These are phyloP conservation scores for Coemansia javaensis DNA, from an alignment of 192 early-diverging fungal genomes.

Conservation along the genomic window DNA sequence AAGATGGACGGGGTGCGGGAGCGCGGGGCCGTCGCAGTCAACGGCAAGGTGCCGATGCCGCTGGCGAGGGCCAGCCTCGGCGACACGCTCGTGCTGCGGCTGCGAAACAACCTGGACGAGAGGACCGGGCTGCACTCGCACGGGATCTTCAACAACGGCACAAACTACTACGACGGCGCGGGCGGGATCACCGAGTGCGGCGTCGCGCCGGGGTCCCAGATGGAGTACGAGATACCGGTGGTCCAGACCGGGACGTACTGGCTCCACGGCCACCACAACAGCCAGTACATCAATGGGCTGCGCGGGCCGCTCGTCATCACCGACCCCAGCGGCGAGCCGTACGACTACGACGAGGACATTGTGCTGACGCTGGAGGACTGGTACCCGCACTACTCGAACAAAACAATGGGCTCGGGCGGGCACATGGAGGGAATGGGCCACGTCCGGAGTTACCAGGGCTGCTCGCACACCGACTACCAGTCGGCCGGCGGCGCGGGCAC, in stretches of 20 bases:
- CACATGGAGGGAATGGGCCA: too few relatives aligned
- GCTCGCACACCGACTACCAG: not conserved
- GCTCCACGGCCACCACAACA: slow-evolving; percentile 66
- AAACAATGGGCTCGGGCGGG: slow-evolving; percentile 1
- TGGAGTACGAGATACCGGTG: slow-evolving; percentile 65
- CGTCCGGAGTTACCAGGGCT: not conserved
- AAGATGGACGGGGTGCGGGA: slow-evolving; percentile 59
- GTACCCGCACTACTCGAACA: slow-evolving; percentile 49
- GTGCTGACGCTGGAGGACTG: slow-evolving; percentile 65
- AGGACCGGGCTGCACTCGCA: slow-evolving; percentile 67
- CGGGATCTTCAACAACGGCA: slow-evolving; percentile 72
- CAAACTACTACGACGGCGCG: slow-evolving; percentile 65
- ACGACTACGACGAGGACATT: slow-evolving; percentile 65
- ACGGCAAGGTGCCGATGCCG: slow-evolving; percentile 57
- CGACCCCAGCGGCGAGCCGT: slow-evolving; percentile 50
- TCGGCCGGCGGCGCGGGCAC: too few relatives aligned
- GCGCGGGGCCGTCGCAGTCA: slow-evolving; percentile 59
- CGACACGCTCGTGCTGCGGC: slow-evolving; percentile 26
- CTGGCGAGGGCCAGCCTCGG: slow-evolving; percentile 7
- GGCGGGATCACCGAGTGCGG: slow-evolving; percentile 68
- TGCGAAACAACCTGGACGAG: slow-evolving; percentile 53
- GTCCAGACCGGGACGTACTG: slow-evolving; percentile 78
- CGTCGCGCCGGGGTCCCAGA: slow-evolving; percentile 55
- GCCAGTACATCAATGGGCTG: slow-evolving; percentile 77
- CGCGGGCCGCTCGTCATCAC: slow-evolving; percentile 65